phyloP scores from a whole-genome alignment of 768 basidiomycete genomes.

The Mycena leptocephala region DNA sequence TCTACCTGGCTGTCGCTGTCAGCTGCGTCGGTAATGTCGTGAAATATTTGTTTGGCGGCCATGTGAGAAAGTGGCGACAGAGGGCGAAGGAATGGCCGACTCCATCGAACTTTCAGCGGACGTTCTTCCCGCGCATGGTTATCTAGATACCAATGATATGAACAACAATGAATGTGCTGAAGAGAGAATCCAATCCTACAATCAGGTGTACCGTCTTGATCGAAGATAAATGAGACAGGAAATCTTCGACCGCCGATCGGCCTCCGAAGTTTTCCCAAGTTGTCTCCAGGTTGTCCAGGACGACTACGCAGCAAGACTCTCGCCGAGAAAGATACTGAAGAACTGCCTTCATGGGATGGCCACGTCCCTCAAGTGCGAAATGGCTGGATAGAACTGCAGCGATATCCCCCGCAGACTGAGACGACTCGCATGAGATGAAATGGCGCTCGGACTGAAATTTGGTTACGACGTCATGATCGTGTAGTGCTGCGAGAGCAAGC shows the following conservation, averaged over 20 bases:
- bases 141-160: not conserved
- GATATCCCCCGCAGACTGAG: too few species aligned
- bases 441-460: too few species aligned
- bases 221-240: not conserved
- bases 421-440: too few species aligned
- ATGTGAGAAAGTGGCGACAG: not conserved
- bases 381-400: too few species aligned
- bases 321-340: too few species aligned
- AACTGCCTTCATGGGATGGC: too few species aligned
- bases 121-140: conserved; percentile 5
- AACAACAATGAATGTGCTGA: not conserved
- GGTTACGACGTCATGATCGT: too few species aligned
- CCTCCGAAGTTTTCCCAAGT: not conserved
- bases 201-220: not conserved
- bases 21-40: not conserved
- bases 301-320: not conserved
- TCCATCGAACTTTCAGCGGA: not conserved
- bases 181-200: not conserved
- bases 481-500: too few species aligned
- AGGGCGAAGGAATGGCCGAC: not conserved
- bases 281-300: conserved; percentile 10
- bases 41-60: not conserved
- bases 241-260: not conserved
- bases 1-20: not conserved
- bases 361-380: too few species aligned